Percentiles rank a stretch among this genome's conserved stretches.
Conservation (phyloP, 108 stramenopile species). For the Skeletonema grethae region DNA sequence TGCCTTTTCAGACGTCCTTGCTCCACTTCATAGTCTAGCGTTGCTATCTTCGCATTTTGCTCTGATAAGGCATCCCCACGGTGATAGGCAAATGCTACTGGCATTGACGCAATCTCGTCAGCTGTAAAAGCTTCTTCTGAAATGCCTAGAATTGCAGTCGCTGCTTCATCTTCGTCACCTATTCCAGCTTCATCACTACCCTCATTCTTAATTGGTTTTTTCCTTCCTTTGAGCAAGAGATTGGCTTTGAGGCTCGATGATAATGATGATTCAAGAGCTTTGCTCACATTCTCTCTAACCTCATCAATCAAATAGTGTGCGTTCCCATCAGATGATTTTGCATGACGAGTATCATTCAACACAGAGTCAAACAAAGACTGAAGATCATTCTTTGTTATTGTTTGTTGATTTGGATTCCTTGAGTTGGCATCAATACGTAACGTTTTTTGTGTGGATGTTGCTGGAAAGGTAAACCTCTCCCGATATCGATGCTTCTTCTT, state of each 20-base stretch:
- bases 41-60: slow-evolving; percentile 30
- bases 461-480: background rate
- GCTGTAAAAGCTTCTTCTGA: background rate
- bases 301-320: slow-evolving; percentile 30
- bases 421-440: background rate
- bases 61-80: background rate
- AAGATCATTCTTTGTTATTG: background rate
- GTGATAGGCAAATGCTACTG: slow-evolving; percentile 27
- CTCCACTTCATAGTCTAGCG: slow-evolving; percentile 23
- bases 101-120: slow-evolving; percentile 27
- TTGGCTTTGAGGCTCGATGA: too few relatives aligned
- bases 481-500: background rate
- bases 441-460: background rate
- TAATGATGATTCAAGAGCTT: slow-evolving; percentile 3
- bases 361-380: slow-evolving; percentile 23
- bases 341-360: slow-evolving; percentile 16
- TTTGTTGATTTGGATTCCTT: background rate
- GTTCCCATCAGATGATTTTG: slow-evolving; percentile 7
- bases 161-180: background rate
- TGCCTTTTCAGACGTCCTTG: slow-evolving; percentile 8
- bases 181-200: too few relatives aligned
- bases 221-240: background rate
- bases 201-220: background rate
- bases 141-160: background rate
- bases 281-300: slow-evolving; percentile 12